These are phyloP conservation scores for Beauveria sp. DNA, from an alignment of 2,329 filamentous ascomycete species.

Conservation along the genomic window DNA sequence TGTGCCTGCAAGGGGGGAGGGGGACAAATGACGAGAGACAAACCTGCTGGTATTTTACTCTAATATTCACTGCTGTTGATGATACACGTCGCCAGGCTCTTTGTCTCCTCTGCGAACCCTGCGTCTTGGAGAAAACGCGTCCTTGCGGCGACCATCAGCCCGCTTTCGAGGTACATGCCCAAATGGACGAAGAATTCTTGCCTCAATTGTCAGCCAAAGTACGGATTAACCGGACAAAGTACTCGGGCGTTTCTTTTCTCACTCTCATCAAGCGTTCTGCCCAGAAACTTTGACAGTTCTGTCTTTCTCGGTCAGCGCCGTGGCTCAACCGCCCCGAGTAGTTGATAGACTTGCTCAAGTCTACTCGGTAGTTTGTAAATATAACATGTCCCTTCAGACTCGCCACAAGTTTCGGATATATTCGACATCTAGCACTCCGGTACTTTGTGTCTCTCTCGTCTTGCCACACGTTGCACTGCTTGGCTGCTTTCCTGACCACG, in stretches of 20 bases:
- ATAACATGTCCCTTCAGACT: not conserved
- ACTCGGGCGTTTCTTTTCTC: not conserved
- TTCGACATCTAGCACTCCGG: not conserved
- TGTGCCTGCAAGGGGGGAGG: not conserved
- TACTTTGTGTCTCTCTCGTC: not conserved
- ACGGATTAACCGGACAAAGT: not conserved
- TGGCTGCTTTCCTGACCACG: not conserved
- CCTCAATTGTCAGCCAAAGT: slow-evolving; percentile 1
- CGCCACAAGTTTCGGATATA: not conserved
- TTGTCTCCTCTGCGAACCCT: not conserved
- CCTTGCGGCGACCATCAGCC: not conserved
- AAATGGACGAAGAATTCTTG: not conserved
- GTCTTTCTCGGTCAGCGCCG: not conserved
- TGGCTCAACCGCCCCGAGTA: too few relatives aligned
- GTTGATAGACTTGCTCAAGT: not conserved
- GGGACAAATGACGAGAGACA: not conserved
- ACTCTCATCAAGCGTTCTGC: too few relatives aligned
- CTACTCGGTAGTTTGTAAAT: not conserved
- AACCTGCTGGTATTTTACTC: not conserved
- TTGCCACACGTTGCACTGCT: not conserved
- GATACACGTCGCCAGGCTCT: not conserved
- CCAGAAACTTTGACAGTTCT: not conserved
- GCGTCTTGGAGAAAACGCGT: not conserved
- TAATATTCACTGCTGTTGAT: not conserved
- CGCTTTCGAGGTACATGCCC: not conserved